Evolutionary conservation across 768 basidiomycete species (phyloP), one percentile per base, ranked within the genome.

Genomic region (Leccinum sublutescens): DNA sequence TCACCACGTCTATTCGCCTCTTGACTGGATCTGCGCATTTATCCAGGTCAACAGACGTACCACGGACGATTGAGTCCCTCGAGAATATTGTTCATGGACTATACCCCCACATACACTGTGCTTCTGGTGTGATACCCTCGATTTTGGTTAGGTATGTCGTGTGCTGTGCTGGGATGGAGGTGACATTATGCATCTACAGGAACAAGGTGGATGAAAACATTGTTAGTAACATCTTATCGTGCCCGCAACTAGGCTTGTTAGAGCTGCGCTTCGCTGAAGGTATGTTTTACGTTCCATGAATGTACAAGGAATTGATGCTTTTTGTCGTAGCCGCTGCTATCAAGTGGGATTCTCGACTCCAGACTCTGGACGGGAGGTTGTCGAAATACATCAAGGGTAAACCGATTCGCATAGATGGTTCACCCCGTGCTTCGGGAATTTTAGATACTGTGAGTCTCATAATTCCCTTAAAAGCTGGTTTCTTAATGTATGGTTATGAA

Each of bases 61-160:
- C 89, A 0, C 79, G 91, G 34, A 92, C 90, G 5, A 84, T 86
- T 15, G 88, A 92, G 64, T 86, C 86, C 0, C 72, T 91, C 17
- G 85, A 88, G 63, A 85, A 93, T 62, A 77, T 92, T 36, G 76
- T 89, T n/a, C 79, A 85, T 52, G 90, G 90, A 1, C 69, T 93
- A 50, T 93, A 91, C 64, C 88, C 87, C 2, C 72, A 75, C 7
- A 61, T 72, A 4, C 82, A 83, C 66, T 84, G 81, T 62, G 71
- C 71, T 8, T 64, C 73, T 14, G 69, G 71, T n/a, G 74, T 78
- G 12, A 61, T 78, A 15, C 86, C 88, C 12, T 69, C 78, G 0
- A 71, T 89, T 34, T 70, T 84, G 34, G 72, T 88, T 55, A 79
- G 88, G 88, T 88, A 66, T 43, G 75, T 63, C 3, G 15, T 19